A percentile compares a stretch with the other conserved stretches of the same genome.
Conservation (phyloP, 192 early-diverging fungal genomes). For the Cladochytrium replicatum region DNA sequence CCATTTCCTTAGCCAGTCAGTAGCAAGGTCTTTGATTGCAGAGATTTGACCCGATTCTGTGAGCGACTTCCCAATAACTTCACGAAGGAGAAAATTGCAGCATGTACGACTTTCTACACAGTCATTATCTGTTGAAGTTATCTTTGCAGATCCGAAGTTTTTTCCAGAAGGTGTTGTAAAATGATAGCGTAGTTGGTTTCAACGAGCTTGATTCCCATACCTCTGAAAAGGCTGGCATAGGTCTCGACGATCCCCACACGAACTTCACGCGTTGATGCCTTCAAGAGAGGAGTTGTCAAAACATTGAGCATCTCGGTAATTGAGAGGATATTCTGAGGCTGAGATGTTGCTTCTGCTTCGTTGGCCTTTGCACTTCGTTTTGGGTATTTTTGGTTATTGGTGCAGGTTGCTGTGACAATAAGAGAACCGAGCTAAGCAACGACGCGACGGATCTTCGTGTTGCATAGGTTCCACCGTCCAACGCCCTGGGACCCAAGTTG, state of each 20-base stretch:
- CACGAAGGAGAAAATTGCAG: constrained; percentile 54
- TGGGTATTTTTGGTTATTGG: constrained; percentile 17
- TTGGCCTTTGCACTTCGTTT: constrained; percentile 13
- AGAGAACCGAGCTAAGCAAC: constrained; percentile 36
- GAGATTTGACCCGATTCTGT: constrained; percentile 67
- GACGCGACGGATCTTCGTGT: constrained; percentile 39
- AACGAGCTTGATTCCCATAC: constrained; percentile 59
- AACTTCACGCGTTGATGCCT: constrained; percentile 51
- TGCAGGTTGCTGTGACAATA: constrained; percentile 38
- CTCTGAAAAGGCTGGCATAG: constrained; percentile 61
- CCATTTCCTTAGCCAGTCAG: constrained; percentile 21
- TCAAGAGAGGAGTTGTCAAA: constrained; percentile 52
- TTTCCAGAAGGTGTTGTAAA: constrained; percentile 51
- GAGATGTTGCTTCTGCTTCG: constrained; percentile 18
- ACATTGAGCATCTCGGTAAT: constrained; percentile 60
- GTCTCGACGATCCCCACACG: constrained; percentile 70
- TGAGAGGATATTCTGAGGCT: constrained; percentile 30
- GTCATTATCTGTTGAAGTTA: constrained; percentile 40
- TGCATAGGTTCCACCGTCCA: constrained; percentile 38
- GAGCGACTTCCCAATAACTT: constrained; percentile 67
- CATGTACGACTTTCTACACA: constrained; percentile 48
- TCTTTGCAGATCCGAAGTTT: constrained; percentile 46
- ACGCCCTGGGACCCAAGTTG: constrained; percentile 29
- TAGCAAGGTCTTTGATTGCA: constrained; percentile 52
- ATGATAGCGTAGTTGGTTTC: constrained; percentile 67